phyloP scores from a whole-genome alignment of 1,284 basidiomycete genomes.

The Stygiomarasmius scandens region DNA sequence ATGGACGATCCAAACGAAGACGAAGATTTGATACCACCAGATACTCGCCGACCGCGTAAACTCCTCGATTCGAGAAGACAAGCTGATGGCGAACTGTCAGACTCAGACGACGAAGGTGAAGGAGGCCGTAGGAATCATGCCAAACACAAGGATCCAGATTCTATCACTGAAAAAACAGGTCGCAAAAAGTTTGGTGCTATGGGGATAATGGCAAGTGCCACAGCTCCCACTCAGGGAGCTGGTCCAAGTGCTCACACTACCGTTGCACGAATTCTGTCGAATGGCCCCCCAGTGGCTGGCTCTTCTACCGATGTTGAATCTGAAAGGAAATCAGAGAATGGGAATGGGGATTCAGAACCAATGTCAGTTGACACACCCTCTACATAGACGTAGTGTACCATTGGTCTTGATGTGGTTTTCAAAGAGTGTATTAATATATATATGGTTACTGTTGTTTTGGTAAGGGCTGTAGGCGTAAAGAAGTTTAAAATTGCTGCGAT shows the following conservation, averaged over 20 bases:
- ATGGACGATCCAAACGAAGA: slow-evolving; percentile 80
- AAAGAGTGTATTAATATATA: no score
- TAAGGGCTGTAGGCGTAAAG: no score
- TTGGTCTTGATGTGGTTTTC: no score
- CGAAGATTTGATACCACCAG: slow-evolving; percentile 78
- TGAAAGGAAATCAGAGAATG: neutral
- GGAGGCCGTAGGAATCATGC: slow-evolving; percentile 73
- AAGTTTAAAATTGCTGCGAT: no score
- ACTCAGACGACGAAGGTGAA: slow-evolving; percentile 87
- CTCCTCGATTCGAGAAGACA: slow-evolving; percentile 75
- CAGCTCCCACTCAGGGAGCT: slow-evolving; percentile 63
- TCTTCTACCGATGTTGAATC: neutral
- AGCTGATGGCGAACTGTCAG: slow-evolving; percentile 79
- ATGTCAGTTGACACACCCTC: neutral
- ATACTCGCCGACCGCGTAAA: slow-evolving; percentile 74
- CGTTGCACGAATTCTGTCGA: slow-evolving; percentile 48
- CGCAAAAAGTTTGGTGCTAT: slow-evolving; percentile 60
- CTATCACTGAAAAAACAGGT: slow-evolving; percentile 40
- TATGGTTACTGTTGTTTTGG: no score
- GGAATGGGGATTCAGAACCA: neutral
- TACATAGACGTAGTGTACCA: neutral
- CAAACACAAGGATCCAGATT: slow-evolving; percentile 55
- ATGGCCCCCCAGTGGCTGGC: slow-evolving; percentile 15
- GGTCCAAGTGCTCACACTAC: slow-evolving; percentile 73
- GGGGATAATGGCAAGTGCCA: slow-evolving; percentile 67